phyloP scores from a whole-genome alignment of 2,329 filamentous ascomycete genomes.

The Emmonsiellopsis sp. region DNA sequence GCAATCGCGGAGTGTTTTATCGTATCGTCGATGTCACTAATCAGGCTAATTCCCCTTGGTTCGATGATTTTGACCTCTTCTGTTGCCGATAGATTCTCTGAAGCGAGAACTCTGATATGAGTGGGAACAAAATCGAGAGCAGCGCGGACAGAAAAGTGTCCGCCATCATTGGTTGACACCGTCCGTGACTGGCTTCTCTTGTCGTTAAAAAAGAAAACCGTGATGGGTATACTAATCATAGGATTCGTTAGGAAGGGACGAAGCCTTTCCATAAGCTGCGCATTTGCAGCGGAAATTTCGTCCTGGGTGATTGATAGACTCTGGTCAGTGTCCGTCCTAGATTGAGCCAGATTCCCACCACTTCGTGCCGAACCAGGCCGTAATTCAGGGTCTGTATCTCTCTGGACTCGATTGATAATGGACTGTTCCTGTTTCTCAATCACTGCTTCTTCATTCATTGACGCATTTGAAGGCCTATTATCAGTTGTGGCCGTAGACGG shows the following conservation, averaged over 20 bases:
- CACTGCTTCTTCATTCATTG: slow-evolving; percentile 50
- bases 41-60: slow-evolving; percentile 73
- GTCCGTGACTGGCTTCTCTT: slow-evolving; percentile 71
- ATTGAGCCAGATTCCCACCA: slow-evolving; percentile 20
- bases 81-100: slow-evolving; percentile 71
- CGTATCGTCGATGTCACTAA: slow-evolving; percentile 96
- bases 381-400: slow-evolving; percentile 60
- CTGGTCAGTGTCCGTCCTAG: slow-evolving; percentile 36
- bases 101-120: slow-evolving; percentile 76
- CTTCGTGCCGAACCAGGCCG: slow-evolving; percentile 25
- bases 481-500: slow-evolving; percentile 37
- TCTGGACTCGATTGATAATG: slow-evolving; percentile 62
- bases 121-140: slow-evolving; percentile 85
- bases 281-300: slow-evolving; percentile 71
- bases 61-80: slow-evolving; percentile 71
- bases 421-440: slow-evolving; percentile 67
- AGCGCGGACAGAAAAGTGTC: slow-evolving; percentile 75
- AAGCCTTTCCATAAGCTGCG: slow-evolving; percentile 76
- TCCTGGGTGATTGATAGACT: slow-evolving; percentile 53
- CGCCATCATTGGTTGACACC: slow-evolving; percentile 74
- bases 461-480: slow-evolving; percentile 39
- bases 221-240: slow-evolving; percentile 66
- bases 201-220: slow-evolving; percentile 91
- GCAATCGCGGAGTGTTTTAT: slow-evolving; percentile 91
- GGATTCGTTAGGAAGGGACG: slow-evolving; percentile 85